Percentiles rank a stretch among this genome's conserved stretches.
Evolutionary conservation across 768 basidiomycete species (phyloP).

Genomic region (Gyrodon lividus): DNA sequence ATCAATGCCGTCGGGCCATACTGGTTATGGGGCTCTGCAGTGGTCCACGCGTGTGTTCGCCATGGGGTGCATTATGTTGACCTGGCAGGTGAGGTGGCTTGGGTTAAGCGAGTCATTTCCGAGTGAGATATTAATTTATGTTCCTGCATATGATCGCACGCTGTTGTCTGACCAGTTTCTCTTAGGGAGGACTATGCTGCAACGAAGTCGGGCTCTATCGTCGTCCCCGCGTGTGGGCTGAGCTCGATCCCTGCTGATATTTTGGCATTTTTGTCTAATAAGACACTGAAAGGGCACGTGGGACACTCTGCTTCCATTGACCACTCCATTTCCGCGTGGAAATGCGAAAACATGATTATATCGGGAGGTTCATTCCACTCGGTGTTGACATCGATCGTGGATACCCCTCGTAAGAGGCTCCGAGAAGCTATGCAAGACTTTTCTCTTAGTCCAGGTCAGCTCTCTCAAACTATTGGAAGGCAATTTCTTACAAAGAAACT

Average conservation of each 20-base stretch:
- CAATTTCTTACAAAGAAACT: constrained; percentile 19
- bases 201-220: constrained; percentile 60
- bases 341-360: constrained; percentile 27
- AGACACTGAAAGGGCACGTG: constrained; percentile 49
- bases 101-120: background rate
- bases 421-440: background rate
- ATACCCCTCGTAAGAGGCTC: background rate
- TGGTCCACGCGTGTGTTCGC: constrained; percentile 70
- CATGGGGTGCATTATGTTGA: constrained; percentile 79
- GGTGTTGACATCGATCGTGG: constrained; percentile 15
- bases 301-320: constrained; percentile 35
- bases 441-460: background rate
- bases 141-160: background rate
- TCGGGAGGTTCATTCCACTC: constrained; percentile 35
- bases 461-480: constrained; percentile 3
- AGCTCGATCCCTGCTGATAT: constrained; percentile 73
- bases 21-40: constrained; percentile 57
- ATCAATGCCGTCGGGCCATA: constrained; percentile 72
- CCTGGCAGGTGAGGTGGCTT: constrained; percentile 28
- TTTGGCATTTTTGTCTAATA: constrained; percentile 58
- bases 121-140: background rate
- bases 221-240: constrained; percentile 70
- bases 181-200: constrained; percentile 66
- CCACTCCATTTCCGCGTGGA: constrained; percentile 45
- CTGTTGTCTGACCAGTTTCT: constrained; percentile 17